Percentiles rank a stretch among this genome's conserved stretches.
phyloP scores from a whole-genome alignment of 345 rosid species.

The Bruguiera gymnorhiza region DNA sequence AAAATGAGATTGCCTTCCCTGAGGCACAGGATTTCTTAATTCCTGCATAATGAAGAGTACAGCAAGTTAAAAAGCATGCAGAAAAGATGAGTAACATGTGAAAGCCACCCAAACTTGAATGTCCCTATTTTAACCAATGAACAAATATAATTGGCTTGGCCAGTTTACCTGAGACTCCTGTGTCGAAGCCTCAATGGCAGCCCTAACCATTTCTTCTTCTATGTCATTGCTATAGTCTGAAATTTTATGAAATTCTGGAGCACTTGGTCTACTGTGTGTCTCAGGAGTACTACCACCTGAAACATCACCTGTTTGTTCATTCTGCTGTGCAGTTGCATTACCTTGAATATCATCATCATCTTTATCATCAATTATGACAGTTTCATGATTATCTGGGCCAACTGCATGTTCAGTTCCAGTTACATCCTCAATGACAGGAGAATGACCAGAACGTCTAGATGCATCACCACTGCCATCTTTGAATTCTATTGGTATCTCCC shows the following conservation, averaged over 20 bases:
- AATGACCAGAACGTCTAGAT: constrained; percentile 48
- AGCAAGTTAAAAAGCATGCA: background rate
- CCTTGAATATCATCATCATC: constrained; percentile 51
- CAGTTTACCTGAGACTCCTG: constrained; percentile 55
- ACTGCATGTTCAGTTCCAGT: constrained; percentile 52
- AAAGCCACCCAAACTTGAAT: constrained; percentile 1
- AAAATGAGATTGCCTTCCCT: constrained; percentile 34
- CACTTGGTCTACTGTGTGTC: constrained; percentile 35
- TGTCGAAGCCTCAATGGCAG: constrained; percentile 99
- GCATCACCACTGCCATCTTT: constrained; percentile 48
- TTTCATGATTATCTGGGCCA: constrained; percentile 48
- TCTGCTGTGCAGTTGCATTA: constrained; percentile 22
- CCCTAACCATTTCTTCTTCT: constrained; percentile 96
- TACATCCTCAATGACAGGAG: constrained; percentile 71
- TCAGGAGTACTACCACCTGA: constrained; percentile 21
- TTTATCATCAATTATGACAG: constrained; percentile 54
- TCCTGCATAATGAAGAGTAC: constrained; percentile 31
- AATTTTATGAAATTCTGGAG: constrained; percentile 41
- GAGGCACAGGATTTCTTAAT: constrained; percentile 37
- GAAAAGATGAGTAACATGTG: background rate
- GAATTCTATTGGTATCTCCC: constrained; percentile 84
- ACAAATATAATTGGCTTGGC: constrained; percentile 5
- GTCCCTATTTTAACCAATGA: constrained; percentile 2
- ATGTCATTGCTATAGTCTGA: constrained; percentile 68
- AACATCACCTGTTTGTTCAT: constrained; percentile 19